Conservation (phyloP, 257 asterid species). For the Ocimum tenuiflorum region DNA sequence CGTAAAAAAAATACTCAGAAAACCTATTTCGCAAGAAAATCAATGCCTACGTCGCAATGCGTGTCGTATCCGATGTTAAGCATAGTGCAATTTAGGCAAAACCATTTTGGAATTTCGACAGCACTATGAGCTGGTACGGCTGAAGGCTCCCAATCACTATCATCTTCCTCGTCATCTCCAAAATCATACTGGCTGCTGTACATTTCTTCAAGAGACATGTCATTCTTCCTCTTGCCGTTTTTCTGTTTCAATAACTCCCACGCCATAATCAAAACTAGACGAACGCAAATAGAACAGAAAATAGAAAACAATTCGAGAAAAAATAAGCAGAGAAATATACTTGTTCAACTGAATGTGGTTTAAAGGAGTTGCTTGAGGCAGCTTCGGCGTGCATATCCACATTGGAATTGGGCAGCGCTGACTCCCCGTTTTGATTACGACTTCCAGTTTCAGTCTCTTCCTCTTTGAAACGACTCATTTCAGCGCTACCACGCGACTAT, state of each 20-base stretch:
- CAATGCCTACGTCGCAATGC: slow-evolving; percentile 56
- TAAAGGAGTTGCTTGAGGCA: slow-evolving; percentile 12
- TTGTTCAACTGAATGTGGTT: slow-evolving; percentile 16
- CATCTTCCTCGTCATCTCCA: slow-evolving; percentile 72
- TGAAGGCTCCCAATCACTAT: slow-evolving; percentile 59
- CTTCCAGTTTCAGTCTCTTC: slow-evolving; percentile 33
- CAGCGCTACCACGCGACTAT: background rate
- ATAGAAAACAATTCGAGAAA: background rate
- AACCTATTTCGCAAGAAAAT: background rate
- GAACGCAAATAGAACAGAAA: background rate
- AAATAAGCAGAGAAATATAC: slow-evolving; percentile 17
- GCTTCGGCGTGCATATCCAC: slow-evolving; percentile 24
- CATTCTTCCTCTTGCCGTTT: slow-evolving; percentile 38
- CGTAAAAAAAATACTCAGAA: background rate
- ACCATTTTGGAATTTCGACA: slow-evolving; percentile 60
- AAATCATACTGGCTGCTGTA: slow-evolving; percentile 47
- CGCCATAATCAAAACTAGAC: background rate
- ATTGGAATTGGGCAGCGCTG: slow-evolving; percentile 21
- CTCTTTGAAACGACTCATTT: slow-evolving; percentile 29
- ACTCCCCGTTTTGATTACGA: slow-evolving; percentile 30
- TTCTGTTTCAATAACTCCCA: slow-evolving; percentile 38
- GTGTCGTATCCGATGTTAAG: slow-evolving; percentile 44
- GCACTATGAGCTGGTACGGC: slow-evolving; percentile 19
- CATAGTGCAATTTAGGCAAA: slow-evolving; percentile 88
- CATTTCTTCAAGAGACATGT: slow-evolving; percentile 67